Base-by-base conservation (phyloP, 345 rosid genomes). In the Raphanus sativus region DNA sequence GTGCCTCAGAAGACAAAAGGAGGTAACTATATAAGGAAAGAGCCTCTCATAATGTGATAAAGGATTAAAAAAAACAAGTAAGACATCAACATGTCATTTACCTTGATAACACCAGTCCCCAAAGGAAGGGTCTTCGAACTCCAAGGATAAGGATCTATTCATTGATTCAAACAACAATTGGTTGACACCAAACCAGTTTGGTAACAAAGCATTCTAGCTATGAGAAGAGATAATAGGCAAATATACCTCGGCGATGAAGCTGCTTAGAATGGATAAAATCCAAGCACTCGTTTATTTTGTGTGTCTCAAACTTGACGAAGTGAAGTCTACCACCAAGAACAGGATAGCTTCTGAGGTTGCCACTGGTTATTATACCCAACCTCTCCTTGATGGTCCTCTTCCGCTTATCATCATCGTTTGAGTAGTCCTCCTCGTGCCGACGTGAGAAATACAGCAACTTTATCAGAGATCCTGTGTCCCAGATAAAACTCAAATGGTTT, bases 251-350 rank as follows among this genome's bases (percentile, higher is more conserved):
- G 3, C 69, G 75, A 64, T 96, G 97, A 78, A 96, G 99, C 84
- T 96, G 97, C 87, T 96, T 96, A 16, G 99, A 92, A 80, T 85
- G 84, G 52, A 96, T 93, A 74, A 96, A 96, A 73, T 96, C 99
- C 62, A 96, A 83, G 80, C 99, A 95, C 61, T 95, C 98, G 61
- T 87, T 90, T 30, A 95, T 86, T 79, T 95, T 95, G 85, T 79
- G 66, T 10, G 98, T 91, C 88, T 94, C 98, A 80, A 94, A 94
- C 85, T 94, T 94, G 32, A 89, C 98, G 65, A 92, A 89, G 77
- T 95, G 99, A 70, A 95, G 91, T 79, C 99, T 89, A 50, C 99
- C 99, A 69, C 98, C 98, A 85, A 95, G 97, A 84, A 92, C 79
- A 59, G 99, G 98, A 79, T 87, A 91, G 84, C 91, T 91, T 87